Conservation (phyloP, 257 asterid genomes). For the Voacanga thouarsii region DNA sequence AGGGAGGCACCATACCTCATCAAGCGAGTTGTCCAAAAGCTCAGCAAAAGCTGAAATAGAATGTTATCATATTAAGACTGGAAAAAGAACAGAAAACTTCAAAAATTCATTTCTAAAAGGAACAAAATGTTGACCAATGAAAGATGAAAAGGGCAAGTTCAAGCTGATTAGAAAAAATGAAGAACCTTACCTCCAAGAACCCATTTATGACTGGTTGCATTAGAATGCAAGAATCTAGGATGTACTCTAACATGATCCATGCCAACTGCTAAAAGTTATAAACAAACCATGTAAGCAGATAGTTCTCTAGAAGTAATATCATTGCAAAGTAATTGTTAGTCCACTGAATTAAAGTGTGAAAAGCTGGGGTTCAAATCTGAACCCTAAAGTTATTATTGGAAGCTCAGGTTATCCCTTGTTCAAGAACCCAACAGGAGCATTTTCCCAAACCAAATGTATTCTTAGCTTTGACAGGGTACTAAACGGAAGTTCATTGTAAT, state of each 20-base stretch:
- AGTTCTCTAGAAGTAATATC: background rate
- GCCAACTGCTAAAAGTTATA: slow-evolving; percentile 48
- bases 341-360: too few species aligned
- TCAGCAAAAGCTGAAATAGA: slow-evolving; percentile 83
- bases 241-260: slow-evolving; percentile 97
- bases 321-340: background rate
- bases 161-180: background rate
- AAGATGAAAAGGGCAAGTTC: background rate
- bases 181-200: slow-evolving; percentile 80
- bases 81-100: slow-evolving; percentile 20
- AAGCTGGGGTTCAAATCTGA: too few species aligned
- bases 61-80: slow-evolving; percentile 15
- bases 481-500: background rate
- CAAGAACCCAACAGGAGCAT: background rate
- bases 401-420: background rate
- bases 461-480: background rate
- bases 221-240: slow-evolving; percentile 89
- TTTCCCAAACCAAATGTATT: background rate
- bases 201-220: slow-evolving; percentile 99
- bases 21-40: slow-evolving; percentile 88
- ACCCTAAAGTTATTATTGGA: too few species aligned
- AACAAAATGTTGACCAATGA: background rate
- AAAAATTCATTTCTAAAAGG: background rate
- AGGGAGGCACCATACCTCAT: slow-evolving; percentile 53
- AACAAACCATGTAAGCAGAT: background rate